Evolutionary conservation across 192 early-diverging fungal species (phyloP), one percentile per base, ranked within the genome.

Genomic region (Geranomyces michiganensis): DNA sequence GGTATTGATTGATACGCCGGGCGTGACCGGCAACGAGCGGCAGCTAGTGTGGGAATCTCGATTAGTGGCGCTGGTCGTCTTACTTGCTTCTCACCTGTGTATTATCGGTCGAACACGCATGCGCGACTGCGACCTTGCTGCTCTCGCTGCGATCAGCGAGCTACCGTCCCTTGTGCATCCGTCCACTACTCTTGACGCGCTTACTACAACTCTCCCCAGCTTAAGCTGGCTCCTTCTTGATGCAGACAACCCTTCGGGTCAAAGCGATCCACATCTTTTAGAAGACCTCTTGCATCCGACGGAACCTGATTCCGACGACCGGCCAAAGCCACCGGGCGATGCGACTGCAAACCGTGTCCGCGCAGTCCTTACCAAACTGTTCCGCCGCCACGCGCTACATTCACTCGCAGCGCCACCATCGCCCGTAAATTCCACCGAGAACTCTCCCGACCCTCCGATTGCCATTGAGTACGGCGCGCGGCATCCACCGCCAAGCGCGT

Each of bases 361-460:
- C 21, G n/a, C 49, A 0, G 66, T 68, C 9, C 51, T 68, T 15
- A 56, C 53, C 21, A 68, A 68, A 22, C 29, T 68, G 26, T 68
- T 68, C 33, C 22, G 48, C 9, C 17, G 53, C 15, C 66, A 68
- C 26, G 14, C 51, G 5, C 48, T 68, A 12, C 36, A 31, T 29
- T 33, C 45, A 17, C n/a, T 68, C 21, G 27, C 66, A 19, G 63
- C 63, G 32, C 45, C 36, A 5, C 63, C 44, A 14, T 2, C 63
- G 4, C 6, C 19, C 7, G 51, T 7, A 17, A 53, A 53, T 15
- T 7, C 15, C 3, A 53, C 19, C 3, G 24, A 53, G 51, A n/a
- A n/a, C n/a, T n/a, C n/a, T n/a, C 51, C 10, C 36, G 36, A 41
- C 36, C 10, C 10, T 53, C 7, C 51, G 7, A 62, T 62, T 30